A percentile compares a stretch with the other conserved stretches of the same genome.
phyloP scores from a whole-genome alignment of 2,329 filamentous ascomycete genomes.

The Arachnomyces sp. region DNA sequence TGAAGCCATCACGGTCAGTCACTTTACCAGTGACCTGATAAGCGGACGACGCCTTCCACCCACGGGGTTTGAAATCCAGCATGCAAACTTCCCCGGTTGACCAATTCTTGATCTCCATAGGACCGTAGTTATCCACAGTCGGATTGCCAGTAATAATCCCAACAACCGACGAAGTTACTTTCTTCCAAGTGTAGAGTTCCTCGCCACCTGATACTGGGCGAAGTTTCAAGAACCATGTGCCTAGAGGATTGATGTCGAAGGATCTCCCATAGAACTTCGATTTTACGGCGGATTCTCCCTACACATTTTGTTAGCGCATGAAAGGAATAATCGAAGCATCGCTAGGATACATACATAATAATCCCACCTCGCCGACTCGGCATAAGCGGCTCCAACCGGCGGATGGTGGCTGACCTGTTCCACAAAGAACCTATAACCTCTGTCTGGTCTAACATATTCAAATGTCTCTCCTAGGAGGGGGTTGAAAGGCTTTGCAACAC shows the following conservation, averaged over 20 bases:
- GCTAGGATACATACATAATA: conserved; percentile 56
- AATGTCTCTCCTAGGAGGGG: conserved; percentile 93
- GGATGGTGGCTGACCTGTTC: conserved; percentile 98
- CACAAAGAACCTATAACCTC: conserved; percentile 96
- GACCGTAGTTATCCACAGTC: conserved; percentile 93
- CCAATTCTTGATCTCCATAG: conserved; percentile 97
- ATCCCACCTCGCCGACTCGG: conserved; percentile 88
- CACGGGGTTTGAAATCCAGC: conserved; percentile 88
- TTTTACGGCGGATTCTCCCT: conserved; percentile 88
- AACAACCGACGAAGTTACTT: conserved; percentile 94
- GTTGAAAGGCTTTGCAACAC: conserved; percentile 97
- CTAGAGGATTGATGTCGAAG: conserved; percentile 92
- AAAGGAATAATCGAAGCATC: neutral
- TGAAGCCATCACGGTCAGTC: conserved; percentile 67
- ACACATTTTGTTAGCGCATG: conserved; percentile 12
- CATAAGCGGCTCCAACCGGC: conserved; percentile 85
- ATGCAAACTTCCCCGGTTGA: conserved; percentile 85
- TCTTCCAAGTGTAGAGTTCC: conserved; percentile 97
- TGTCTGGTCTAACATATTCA: conserved; percentile 91
- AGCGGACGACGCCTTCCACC: conserved; percentile 90
- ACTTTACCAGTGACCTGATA: conserved; percentile 86
- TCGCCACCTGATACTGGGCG: conserved; percentile 67
- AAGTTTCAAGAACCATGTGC: conserved; percentile 91
- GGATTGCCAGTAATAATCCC: conserved; percentile 97
- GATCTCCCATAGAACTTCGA: conserved; percentile 97